phyloP scores from a whole-genome alignment of 805 yeast species.

The Candida taoyuanica region DNA sequence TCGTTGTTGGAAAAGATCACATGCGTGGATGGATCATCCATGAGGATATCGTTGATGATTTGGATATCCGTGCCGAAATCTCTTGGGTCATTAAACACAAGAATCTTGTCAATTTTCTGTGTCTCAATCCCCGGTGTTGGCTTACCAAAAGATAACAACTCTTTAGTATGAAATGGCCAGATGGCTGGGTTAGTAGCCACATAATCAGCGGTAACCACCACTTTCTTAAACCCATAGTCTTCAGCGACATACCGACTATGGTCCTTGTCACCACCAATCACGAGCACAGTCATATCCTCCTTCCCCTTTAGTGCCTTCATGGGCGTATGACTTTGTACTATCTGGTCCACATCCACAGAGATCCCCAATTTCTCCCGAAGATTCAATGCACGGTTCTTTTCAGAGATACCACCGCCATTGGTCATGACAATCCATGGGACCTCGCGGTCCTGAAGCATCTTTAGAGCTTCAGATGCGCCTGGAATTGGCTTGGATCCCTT shows the following conservation, averaged over 20 bases:
- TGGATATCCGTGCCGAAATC: constrained; percentile 86
- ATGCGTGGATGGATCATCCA: constrained; percentile 63
- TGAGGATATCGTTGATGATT: constrained; percentile 64
- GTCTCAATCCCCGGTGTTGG: constrained; percentile 18
- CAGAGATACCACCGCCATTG: constrained; percentile 85
- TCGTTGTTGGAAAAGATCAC: constrained; percentile 80
- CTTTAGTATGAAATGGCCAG: constrained; percentile 63
- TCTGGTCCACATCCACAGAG: constrained; percentile 38
- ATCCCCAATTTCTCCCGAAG: constrained; percentile 41
- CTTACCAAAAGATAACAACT: constrained; percentile 37
- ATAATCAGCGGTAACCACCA: constrained; percentile 68
- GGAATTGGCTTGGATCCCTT: constrained; percentile 68
- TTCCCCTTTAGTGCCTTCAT: constrained; percentile 53
- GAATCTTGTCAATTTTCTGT: constrained; percentile 51
- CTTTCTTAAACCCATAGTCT: constrained; percentile 73
- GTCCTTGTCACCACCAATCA: constrained; percentile 79
- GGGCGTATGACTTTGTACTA: constrained; percentile 88
- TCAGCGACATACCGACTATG: constrained; percentile 68
- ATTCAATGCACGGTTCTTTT: constrained; percentile 50
- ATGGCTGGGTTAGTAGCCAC: constrained; percentile 65
- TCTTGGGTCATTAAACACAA: constrained; percentile 85
- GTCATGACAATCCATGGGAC: constrained; percentile 83
- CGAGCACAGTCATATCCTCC: constrained; percentile 57
- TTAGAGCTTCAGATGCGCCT: constrained; percentile 57
- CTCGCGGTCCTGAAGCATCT: constrained; percentile 43